Evolutionary conservation across 768 basidiomycete species (phyloP), one percentile per base, ranked within the genome.

Genomic region (Boletus tylopilopsis): DNA sequence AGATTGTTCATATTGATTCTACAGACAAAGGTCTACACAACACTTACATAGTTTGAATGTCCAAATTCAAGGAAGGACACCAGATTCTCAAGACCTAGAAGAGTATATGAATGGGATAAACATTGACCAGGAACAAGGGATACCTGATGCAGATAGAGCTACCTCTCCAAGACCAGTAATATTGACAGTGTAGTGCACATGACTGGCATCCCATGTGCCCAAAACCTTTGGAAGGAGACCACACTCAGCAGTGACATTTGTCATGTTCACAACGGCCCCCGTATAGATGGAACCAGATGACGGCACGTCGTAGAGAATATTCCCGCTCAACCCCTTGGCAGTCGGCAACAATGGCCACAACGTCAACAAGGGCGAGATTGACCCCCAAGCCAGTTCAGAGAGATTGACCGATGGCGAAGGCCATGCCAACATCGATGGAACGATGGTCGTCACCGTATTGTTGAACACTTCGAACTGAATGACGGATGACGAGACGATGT

Each of bases 301-400:
- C 12, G 51, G 57, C 1, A 64, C 40, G n/a, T 64, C 63, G 36
- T 57, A 64, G 2, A 64, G 30, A 21, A 42, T 51, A 13, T 6
- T 47, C 11, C 47, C 54, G 30, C 18, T 24, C 29, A 63, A 13
- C n/a, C 62, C 62, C 8, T 53, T 43, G 0, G 49, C 45, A 37
- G 55, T 45, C 15, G 41, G 2, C 6, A 47, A 19, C 15, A 57
- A 10, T n/a, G 52, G 48, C 40, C 44, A 50, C 10, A 47, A 1
- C 6, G 33, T 13, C 8, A 33, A 10, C 27, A 47, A 5, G 0
- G 46, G 43, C 0, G 42, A 13, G 1, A 57, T 18, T 4, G 1
- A 10, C 0, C 1, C 7, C 50, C 53, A 55, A 4, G 19, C 6
- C 2, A 50, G 15, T 7, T 2, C 6, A 0, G 29, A 18, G 18